phyloP scores from a whole-genome alignment of 768 basidiomycete genomes.

The Thelephora ganbajun region DNA sequence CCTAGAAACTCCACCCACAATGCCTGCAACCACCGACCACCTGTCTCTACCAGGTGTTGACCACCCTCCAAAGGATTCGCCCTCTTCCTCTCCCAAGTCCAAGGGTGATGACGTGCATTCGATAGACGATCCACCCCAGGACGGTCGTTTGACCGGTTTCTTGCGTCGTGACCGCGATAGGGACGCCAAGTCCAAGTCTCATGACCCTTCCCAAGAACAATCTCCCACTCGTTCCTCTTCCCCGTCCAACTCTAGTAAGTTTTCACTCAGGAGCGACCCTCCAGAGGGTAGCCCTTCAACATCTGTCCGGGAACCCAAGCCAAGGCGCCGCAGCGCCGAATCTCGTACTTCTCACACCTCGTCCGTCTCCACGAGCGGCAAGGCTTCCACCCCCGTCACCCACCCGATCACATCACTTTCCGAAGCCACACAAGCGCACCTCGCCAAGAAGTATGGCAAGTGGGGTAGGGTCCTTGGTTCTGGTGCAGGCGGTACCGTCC shows the following conservation, averaged over 20 bases:
- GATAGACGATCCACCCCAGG: slow-evolving; percentile 4
- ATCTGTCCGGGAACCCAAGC: slow-evolving; percentile 8
- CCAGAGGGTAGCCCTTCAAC: background rate
- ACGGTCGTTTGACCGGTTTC: slow-evolving; percentile 16
- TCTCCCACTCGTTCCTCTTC: too few species aligned
- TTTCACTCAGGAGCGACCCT: too few species aligned
- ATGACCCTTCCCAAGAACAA: slow-evolving; percentile 4
- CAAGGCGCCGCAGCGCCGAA: slow-evolving; percentile 17
- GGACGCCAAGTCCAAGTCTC: slow-evolving; percentile 12
- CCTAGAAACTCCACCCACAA: too few species aligned
- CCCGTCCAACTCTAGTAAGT: too few species aligned
- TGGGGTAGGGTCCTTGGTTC: slow-evolving; percentile 93
- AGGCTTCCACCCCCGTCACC: slow-evolving; percentile 15
- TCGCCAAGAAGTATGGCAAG: slow-evolving; percentile 98
- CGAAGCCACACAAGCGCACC: slow-evolving; percentile 76
- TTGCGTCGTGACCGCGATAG: slow-evolving; percentile 22
- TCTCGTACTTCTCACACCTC: slow-evolving; percentile 12
- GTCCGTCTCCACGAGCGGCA: slow-evolving; percentile 13
- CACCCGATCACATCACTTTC: slow-evolving; percentile 43
- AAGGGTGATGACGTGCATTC: slow-evolving; percentile 2
- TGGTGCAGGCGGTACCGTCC: slow-evolving; percentile 96
- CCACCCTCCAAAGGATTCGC: slow-evolving; percentile 15
- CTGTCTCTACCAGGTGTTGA: slow-evolving; percentile 22
- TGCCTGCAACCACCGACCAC: slow-evolving; percentile 13
- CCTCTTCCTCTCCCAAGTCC: slow-evolving; percentile 6